Base-by-base conservation (phyloP, 257 asterid species). In the Jacaranda mimosifolia region DNA sequence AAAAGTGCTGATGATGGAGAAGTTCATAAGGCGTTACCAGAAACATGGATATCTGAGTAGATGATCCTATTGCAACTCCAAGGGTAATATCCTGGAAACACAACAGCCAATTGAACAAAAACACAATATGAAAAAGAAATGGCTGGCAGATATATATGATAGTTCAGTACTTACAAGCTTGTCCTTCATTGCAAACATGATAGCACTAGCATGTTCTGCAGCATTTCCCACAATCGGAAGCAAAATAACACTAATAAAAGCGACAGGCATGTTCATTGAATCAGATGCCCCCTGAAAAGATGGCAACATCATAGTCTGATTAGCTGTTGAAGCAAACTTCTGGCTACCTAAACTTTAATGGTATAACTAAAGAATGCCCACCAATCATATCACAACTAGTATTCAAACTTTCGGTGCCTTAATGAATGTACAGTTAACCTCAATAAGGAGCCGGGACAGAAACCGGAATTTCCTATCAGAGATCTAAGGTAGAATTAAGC, bases 141-240 rank as follows among this genome's bases (percentile, higher is more conserved):
- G 49, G 10, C 35, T 57, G 11, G 26, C 11, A 12, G 39, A 74
- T 11, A 35, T 52, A 18, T 69, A 48, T 4, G 14, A 66, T 56
- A 67, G 51, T 57, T 52, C 57, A 52, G 72, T 60, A 78, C 88
- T 80, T 70, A 95, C 99, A 51, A 95, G 97, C 81, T 95, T 95
- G 88, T 93, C 95, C 85, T 96, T 96, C 99, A 96, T 91, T 0
- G 99, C 99, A 75, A 96, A 96, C 99, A 91, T 96, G 67, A 96
- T 96, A 68, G 99, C 99, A 80, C 97, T 96, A 64, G 99, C 98
- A 63, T 95, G 99, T 72, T 95, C 99, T 40, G 98, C 98, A 26
- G 99, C 97, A 51, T 96, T 96, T 52, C 99, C 99, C 42, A 93
- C 99, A 6, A 96, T 89, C 9, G 97, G 99, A 57, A 96, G 97